Percentiles rank a stretch among this genome's conserved stretches.
Conservation (phyloP, 441 rosid species). For the Bruguiera hainesii region DNA sequence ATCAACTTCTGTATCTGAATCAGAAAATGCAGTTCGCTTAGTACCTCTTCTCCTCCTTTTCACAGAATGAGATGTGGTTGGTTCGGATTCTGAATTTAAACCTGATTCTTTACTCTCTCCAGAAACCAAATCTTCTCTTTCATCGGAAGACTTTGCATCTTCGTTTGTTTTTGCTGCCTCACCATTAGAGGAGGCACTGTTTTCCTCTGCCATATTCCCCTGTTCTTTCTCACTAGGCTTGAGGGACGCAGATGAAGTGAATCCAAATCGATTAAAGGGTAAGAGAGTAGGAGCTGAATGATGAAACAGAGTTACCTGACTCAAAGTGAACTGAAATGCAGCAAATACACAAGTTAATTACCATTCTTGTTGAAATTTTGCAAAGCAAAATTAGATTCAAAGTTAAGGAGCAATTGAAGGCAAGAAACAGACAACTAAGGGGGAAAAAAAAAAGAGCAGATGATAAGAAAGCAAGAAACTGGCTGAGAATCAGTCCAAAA, state of each 20-base stretch:
- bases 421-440: too few species aligned
- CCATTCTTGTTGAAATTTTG: too few species aligned
- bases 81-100: constrained; percentile 26
- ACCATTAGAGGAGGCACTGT: constrained; percentile 17
- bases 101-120: constrained; percentile 43
- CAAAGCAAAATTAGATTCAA: background rate
- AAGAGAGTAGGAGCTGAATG: constrained; percentile 37
- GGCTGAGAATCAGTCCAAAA: too few species aligned
- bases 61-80: constrained; percentile 21
- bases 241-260: constrained; percentile 66
- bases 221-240: constrained; percentile 50
- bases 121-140: constrained; percentile 26
- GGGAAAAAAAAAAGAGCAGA: background rate
- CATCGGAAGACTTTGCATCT: constrained; percentile 28
- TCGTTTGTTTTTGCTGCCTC: constrained; percentile 26
- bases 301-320: constrained; percentile 41
- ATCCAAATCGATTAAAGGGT: constrained; percentile 53
- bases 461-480: background rate
- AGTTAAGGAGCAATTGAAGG: background rate
- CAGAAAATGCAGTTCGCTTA: constrained; percentile 47
- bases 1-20: constrained; percentile 52
- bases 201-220: constrained; percentile 25
- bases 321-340: constrained; percentile 35
- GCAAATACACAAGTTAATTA: background rate
- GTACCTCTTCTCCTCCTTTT: constrained; percentile 34